These are phyloP conservation scores for Arabidopsis lyrata DNA, from an alignment of 441 rosid genomes.

Conservation along the genomic window DNA sequence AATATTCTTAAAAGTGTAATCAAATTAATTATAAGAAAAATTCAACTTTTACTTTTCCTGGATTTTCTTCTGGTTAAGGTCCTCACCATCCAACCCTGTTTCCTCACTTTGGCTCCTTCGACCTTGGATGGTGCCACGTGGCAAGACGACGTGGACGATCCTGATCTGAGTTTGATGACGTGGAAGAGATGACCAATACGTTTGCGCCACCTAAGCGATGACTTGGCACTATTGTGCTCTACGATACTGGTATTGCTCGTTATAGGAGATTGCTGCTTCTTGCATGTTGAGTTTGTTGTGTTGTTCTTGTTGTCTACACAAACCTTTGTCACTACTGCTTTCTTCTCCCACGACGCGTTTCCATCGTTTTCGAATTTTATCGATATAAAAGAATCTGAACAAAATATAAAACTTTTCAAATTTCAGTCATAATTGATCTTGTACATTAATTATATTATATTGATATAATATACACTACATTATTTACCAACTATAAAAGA, in stretches of 20 bases:
- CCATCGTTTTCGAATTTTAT: constrained; percentile 91
- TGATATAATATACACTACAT: not conserved
- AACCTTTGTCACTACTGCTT: constrained; percentile 59
- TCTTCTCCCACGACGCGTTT: constrained; percentile 85
- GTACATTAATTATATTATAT: not conserved
- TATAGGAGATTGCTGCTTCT: constrained; percentile 34
- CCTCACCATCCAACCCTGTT: constrained; percentile 76
- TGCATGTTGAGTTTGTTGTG: constrained; percentile 44
- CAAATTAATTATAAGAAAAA: constrained; percentile 3
- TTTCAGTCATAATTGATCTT: not conserved
- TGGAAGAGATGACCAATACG: constrained; percentile 86
- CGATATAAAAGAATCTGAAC: constrained; percentile 82
- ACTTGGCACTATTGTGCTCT: constrained; percentile 66
- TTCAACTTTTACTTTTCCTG: constrained; percentile 47
- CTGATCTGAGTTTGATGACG: constrained; percentile 66
- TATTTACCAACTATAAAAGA: constrained; percentile 1
- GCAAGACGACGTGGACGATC: constrained; percentile 65
- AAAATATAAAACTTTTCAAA: not conserved
- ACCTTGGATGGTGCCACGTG: constrained; percentile 73
- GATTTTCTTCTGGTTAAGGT: constrained; percentile 73
- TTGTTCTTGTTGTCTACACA: constrained; percentile 45
- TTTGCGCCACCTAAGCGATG: constrained; percentile 85
- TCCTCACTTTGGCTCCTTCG: constrained; percentile 78
- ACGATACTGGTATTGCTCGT: constrained; percentile 60
- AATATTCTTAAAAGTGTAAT: constrained; percentile 3